A percentile compares a stretch with the other conserved stretches of the same genome.
phyloP scores from a whole-genome alignment of 2,329 filamentous ascomycete species.

The Exophiala aquamarina region DNA sequence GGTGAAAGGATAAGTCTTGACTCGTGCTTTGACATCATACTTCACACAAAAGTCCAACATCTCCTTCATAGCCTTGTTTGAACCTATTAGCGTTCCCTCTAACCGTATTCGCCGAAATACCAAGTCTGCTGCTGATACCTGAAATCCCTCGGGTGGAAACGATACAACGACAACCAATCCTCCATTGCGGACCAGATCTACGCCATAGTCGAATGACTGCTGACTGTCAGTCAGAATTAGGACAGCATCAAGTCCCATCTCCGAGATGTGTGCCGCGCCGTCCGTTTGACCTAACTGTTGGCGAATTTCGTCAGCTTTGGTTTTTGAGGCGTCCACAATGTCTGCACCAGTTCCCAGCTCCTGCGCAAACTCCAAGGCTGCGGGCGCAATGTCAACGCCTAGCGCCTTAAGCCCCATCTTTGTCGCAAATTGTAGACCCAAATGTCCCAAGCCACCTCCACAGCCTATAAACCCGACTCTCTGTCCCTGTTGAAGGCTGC shows the following conservation, averaged over 20 bases:
- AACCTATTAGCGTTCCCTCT: conserved; percentile 43
- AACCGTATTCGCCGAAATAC: conserved; percentile 42
- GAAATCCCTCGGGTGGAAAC: conserved; percentile 24
- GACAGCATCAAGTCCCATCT: conserved; percentile 49
- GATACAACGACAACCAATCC: conserved; percentile 36
- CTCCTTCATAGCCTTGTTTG: conserved; percentile 61
- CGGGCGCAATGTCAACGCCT: conserved; percentile 60
- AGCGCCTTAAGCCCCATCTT: conserved; percentile 68
- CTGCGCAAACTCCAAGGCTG: conserved; percentile 66
- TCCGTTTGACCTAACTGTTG: conserved; percentile 26
- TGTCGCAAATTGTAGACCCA: conserved; percentile 72
- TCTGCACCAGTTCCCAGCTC: conserved; percentile 56
- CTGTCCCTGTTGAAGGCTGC: conserved; percentile 27
- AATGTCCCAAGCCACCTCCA: conserved; percentile 72
- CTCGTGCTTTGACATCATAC: conserved; percentile 15
- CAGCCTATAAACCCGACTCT: conserved; percentile 67
- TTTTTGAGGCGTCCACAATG: conserved; percentile 39
- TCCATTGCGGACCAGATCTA: conserved; percentile 31
- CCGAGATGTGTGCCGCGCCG: conserved; percentile 17
- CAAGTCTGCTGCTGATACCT: conserved; percentile 22
- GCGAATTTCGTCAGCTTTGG: conserved; percentile 33
- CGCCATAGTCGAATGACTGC: conserved; percentile 37
- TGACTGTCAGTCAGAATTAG: conserved; percentile 40
- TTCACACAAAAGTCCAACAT: conserved; percentile 58
- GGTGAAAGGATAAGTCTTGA: conserved; percentile 18